Conservation (phyloP, 1,284 basidiomycete genomes). For the Hypsizygus ulmarius region DNA sequence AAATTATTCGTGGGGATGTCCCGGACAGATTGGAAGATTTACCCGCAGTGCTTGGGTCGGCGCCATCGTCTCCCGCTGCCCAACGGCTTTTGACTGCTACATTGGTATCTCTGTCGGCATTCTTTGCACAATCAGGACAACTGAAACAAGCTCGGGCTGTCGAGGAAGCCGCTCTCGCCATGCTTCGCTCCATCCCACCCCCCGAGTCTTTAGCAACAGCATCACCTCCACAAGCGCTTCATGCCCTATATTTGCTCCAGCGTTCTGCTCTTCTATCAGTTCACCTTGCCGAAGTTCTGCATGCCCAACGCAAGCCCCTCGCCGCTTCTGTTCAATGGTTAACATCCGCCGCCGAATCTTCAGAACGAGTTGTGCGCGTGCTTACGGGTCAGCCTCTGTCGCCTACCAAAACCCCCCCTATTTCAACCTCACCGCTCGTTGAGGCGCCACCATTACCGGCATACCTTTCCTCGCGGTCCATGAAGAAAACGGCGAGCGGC, state of each 20-base stretch:
- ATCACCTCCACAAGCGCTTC: conserved; percentile 59
- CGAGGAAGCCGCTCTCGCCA: conserved; percentile 63
- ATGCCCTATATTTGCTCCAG: conserved; percentile 68
- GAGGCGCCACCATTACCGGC: conserved; percentile 34
- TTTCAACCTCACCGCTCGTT: conserved; percentile 42
- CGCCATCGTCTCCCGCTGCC: conserved; percentile 59
- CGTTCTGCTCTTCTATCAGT: conserved; percentile 70
- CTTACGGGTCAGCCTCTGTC: conserved; percentile 46
- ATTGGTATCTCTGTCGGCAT: conserved; percentile 70
- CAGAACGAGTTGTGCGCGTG: conserved; percentile 60
- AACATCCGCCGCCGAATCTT: conserved; percentile 57
- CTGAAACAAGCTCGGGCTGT: conserved; percentile 66
- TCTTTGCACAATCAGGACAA: conserved; percentile 64
- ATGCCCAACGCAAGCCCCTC: conserved; percentile 49
- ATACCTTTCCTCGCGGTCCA: conserved; percentile 45
- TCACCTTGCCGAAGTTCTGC: conserved; percentile 73
- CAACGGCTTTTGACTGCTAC: conserved; percentile 67
- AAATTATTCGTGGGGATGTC: conserved; percentile 33
- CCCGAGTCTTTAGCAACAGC: conserved; percentile 42
- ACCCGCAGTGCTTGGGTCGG: conserved; percentile 34
- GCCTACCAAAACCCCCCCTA: conserved; percentile 25
- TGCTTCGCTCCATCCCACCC: conserved; percentile 64
- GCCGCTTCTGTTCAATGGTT: conserved; percentile 56
- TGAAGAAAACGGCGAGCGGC: conserved; percentile 54
- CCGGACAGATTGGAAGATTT: conserved; percentile 23